These are phyloP conservation scores for Polyporus tsugae DNA, from an alignment of 1,284 basidiomycete genomes.

Conservation along the genomic window DNA sequence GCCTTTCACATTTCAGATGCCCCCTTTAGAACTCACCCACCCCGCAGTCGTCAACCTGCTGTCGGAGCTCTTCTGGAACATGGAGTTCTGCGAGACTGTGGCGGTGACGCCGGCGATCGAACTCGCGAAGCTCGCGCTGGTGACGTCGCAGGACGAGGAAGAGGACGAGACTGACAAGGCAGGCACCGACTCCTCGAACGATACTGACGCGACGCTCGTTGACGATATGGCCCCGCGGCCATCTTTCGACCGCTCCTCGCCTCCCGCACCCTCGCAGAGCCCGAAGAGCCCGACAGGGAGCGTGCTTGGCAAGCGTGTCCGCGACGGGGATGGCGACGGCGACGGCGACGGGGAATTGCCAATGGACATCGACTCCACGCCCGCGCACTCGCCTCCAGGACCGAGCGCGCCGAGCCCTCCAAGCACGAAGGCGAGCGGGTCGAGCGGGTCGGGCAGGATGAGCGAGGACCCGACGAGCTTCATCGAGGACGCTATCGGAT, in stretches of 20 bases:
- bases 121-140: conserved; percentile 91
- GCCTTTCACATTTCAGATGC: conserved; percentile 36
- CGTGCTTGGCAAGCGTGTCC: conserved; percentile 77
- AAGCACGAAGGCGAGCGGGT: conserved; percentile 3
- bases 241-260: conserved; percentile 37
- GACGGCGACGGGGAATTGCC: conserved; percentile 51
- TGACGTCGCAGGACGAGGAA: conserved; percentile 90
- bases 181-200: conserved; percentile 82
- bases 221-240: conserved; percentile 65
- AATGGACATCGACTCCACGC: conserved; percentile 44
- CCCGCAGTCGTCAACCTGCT: conserved; percentile 79
- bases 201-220: conserved; percentile 85
- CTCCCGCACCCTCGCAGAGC: conserved; percentile 34
- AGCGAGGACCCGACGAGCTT: conserved; percentile 30
- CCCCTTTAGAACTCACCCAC: conserved; percentile 15
- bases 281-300: conserved; percentile 47
- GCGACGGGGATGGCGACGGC: conserved; percentile 44
- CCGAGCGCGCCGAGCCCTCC: conserved; percentile 12
- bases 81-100: conserved; percentile 72
- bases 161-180: conserved; percentile 76
- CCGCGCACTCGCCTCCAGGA: conserved; percentile 17
- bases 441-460: conserved; percentile 3
- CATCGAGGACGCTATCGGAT: conserved; percentile 54
- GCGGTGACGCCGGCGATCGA: conserved; percentile 87
- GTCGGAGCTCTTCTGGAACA: conserved; percentile 79